Percentiles rank a stretch among this genome's conserved stretches.
Evolutionary conservation across 768 basidiomycete species (phyloP).

Genomic region (Psilocybe azurescens): DNA sequence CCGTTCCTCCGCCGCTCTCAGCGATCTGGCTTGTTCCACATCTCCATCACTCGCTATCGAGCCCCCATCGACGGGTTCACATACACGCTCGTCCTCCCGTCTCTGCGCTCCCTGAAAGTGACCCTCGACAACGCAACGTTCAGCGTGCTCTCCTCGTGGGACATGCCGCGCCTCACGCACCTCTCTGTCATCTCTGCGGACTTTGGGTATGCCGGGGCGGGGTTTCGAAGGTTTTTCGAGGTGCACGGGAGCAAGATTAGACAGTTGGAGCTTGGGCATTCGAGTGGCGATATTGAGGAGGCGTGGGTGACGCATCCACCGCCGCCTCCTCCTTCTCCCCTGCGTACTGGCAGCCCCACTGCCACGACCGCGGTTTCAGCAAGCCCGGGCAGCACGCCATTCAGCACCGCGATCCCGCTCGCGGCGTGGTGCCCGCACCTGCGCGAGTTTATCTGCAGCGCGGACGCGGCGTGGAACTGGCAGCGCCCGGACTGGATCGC

Average conservation of each 20-base stretch:
- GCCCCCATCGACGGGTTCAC: conserved; percentile 16
- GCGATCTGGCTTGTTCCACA: not conserved
- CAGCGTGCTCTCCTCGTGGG: conserved; percentile 67
- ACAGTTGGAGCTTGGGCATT: conserved; percentile 78
- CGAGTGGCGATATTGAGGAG: conserved; percentile 67
- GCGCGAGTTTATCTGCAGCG: conserved; percentile 71
- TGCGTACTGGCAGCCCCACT: not conserved
- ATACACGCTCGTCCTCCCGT: conserved; percentile 54
- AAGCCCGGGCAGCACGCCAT: conserved; percentile 3
- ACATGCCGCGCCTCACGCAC: conserved; percentile 64
- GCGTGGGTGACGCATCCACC: conserved; percentile 61
- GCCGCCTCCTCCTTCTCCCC: conserved; percentile 36
- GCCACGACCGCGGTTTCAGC: not conserved
- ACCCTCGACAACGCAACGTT: conserved; percentile 78
- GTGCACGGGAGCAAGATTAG: conserved; percentile 64
- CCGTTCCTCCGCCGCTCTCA: no score
- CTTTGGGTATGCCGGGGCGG: conserved; percentile 69
- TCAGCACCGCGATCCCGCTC: conserved; percentile 43
- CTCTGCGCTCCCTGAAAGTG: conserved; percentile 70
- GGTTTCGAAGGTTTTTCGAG: conserved; percentile 69
- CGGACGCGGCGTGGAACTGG: conserved; percentile 86
- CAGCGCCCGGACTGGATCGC: conserved; percentile 81
- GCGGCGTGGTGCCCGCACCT: conserved; percentile 76
- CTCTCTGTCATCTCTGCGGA: conserved; percentile 75
- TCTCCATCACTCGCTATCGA: conserved; percentile 5